These are phyloP conservation scores for Magnusiomyces magnusii DNA, from an alignment of 1,139 yeast species.

Conservation along the genomic window DNA sequence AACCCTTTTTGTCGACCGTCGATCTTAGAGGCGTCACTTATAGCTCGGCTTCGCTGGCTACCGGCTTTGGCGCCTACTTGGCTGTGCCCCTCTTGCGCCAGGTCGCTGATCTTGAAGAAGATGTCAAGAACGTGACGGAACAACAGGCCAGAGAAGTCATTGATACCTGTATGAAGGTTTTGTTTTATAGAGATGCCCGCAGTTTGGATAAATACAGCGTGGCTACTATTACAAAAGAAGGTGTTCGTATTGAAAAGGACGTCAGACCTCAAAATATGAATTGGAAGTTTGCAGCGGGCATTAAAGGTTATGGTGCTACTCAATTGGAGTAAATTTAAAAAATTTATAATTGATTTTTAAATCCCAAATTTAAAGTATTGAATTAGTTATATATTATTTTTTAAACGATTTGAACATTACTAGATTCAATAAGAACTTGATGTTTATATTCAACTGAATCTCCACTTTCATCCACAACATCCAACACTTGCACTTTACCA, in stretches of 20 bases:
- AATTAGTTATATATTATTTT: conserved; percentile 8
- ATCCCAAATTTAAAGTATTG: background rate
- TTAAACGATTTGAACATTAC: conserved; percentile 39
- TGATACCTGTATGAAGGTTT: conserved; percentile 84
- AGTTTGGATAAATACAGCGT: conserved; percentile 78
- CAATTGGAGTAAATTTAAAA: conserved; percentile 31
- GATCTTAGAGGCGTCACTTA: conserved; percentile 90
- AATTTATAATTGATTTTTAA: background rate
- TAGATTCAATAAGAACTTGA: conserved; percentile 53
- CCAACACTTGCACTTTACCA: conserved; percentile 42
- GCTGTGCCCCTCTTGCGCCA: conserved; percentile 89
- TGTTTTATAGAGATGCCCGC: conserved; percentile 95
- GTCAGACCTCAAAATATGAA: conserved; percentile 65
- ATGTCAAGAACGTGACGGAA: conserved; percentile 57
- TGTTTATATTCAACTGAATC: conserved; percentile 65
- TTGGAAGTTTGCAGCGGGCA: conserved; percentile 88
- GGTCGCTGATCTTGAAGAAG: conserved; percentile 71
- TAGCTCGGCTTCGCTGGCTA: conserved; percentile 81
- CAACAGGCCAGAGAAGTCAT: conserved; percentile 69
- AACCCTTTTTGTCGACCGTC: conserved; percentile 67
- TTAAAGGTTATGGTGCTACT: conserved; percentile 78
- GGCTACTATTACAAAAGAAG: conserved; percentile 62
- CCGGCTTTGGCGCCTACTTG: conserved; percentile 94
- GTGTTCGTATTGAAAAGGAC: conserved; percentile 57
- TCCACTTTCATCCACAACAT: conserved; percentile 37